Evolutionary conservation across 2,329 filamentous ascomycete species (phyloP).

Genomic region (Penicillium sp.): DNA sequence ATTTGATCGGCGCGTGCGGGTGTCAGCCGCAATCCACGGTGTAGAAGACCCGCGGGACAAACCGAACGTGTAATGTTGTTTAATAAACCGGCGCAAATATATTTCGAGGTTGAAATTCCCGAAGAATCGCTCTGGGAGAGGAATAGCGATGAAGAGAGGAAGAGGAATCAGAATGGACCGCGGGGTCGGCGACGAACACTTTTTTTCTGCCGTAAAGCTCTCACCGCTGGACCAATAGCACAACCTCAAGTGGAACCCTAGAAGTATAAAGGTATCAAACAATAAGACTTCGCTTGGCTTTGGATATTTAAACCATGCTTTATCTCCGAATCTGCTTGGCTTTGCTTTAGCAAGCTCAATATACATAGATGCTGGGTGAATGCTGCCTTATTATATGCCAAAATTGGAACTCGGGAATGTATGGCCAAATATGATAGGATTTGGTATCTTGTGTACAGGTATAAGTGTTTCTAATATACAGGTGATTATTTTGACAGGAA

Average conservation of each 20-base stretch:
- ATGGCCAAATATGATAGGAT: not conserved
- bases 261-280: not conserved
- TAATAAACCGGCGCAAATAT: not conserved
- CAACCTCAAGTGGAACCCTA: not conserved
- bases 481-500: conserved; percentile 74
- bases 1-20: conserved; percentile 23
- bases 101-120: not conserved
- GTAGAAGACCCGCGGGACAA: not conserved
- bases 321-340: not conserved
- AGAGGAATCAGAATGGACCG: conserved; percentile 14
- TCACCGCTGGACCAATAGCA: conserved; percentile 10
- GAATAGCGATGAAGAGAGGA: conserved; percentile 9
- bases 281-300: not conserved
- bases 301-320: not conserved
- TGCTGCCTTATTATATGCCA: too few relatives aligned
- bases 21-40: conserved; percentile 15
- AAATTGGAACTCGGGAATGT: too few relatives aligned
- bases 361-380: too few relatives aligned
- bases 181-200: conserved; percentile 31
- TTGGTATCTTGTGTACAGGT: conserved; percentile 7
- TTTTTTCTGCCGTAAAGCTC: conserved; percentile 30
- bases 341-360: too few relatives aligned
- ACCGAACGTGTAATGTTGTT: not conserved
- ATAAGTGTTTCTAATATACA: conserved; percentile 14
- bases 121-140: not conserved